These are phyloP conservation scores for Aspergillus haitiensis DNA, from an alignment of 495 filamentous ascomycete genomes.

Conservation along the genomic window DNA sequence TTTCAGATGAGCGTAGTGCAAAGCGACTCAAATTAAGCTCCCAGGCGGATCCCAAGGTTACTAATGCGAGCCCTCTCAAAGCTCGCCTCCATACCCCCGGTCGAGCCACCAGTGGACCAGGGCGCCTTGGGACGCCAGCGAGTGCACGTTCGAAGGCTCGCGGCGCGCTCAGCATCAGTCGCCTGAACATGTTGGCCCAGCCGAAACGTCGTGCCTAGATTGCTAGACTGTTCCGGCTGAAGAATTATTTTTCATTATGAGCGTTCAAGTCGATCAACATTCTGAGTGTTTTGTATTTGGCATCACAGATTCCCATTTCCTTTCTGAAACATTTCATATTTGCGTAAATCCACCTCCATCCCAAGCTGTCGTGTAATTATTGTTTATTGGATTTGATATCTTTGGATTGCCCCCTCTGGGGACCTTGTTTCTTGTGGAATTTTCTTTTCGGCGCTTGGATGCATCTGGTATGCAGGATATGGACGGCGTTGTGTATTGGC, in stretches of 20 bases:
- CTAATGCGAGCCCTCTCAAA: constrained; percentile 42
- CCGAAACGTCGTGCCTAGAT: constrained; percentile 44
- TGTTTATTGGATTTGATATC: constrained; percentile 13
- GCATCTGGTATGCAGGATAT: constrained; percentile 23
- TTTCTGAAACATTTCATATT: constrained; percentile 5
- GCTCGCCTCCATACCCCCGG: constrained; percentile 35
- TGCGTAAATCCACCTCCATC: constrained; percentile 3
- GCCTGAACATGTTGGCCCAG: constrained; percentile 53
- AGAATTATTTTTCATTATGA: constrained; percentile 15
- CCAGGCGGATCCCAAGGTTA: constrained; percentile 36
- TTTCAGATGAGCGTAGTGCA: constrained; percentile 41
- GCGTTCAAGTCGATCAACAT: constrained; percentile 7
- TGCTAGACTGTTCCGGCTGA: neutral
- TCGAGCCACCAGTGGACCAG: constrained; percentile 32
- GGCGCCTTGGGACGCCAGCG: constrained; percentile 39
- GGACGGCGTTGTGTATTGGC: constrained; percentile 17
- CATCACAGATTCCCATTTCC: neutral
- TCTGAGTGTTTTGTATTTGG: neutral
- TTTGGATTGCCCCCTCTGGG: constrained; percentile 5
- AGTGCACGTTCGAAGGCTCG: constrained; percentile 37
- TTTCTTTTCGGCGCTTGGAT: constrained; percentile 20
- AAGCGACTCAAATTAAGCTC: constrained; percentile 47
- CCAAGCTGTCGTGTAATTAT: constrained; percentile 19
- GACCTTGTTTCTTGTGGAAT: constrained; percentile 11
- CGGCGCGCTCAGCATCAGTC: constrained; percentile 46